Evolutionary conservation across 306 rosid genomes (phyloP), one percentile per base, ranked within the genome.

Genomic region (Myrica gale): DNA sequence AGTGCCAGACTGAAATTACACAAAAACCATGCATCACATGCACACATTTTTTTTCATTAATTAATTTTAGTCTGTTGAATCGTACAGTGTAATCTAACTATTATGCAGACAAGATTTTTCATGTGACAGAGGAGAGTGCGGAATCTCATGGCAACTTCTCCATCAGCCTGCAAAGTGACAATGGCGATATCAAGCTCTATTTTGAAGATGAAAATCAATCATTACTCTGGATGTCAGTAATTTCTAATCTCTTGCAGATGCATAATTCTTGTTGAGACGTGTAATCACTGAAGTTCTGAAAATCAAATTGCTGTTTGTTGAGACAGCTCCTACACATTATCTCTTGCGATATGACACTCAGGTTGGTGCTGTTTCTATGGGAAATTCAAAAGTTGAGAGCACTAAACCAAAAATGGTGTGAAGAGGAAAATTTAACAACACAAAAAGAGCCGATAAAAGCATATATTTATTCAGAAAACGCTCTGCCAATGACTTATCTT

Each of bases 131-230:
- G 72, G 71, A 50, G 13, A 48, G 4, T 48, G 53, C 10, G 57
- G 77, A 78, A 78, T 71, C 73, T 71, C 41, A 42, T 5, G 73
- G 73, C 26, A 53, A 63, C 43, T 42, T 62, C n/a, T 79, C 78
- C n/a, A 68, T 67, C 71, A 74, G 39, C 63, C 57, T 68, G 50
- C 9, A 61, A 67, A 74, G 75, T 61, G 47, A 74, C 45, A 67
- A 37, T 16, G 78, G 83, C 55, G 26, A 67, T 60, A 79, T 46
- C 46, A 74, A 68, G 78, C 74, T 74, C 69, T 58, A 58, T 51
- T 79, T 74, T 54, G 74, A 73, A 56, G 83, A 79, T 47, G 74
- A 56, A 66, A 79, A 56, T 13, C 63, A 79, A 68, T 45, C 74
- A 16, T 20, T 68, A 21, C 53, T 56, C 71, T 67, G 78, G 83